phyloP scores from a whole-genome alignment of 139 green algal species.

The Haematococcus lacustris region DNA sequence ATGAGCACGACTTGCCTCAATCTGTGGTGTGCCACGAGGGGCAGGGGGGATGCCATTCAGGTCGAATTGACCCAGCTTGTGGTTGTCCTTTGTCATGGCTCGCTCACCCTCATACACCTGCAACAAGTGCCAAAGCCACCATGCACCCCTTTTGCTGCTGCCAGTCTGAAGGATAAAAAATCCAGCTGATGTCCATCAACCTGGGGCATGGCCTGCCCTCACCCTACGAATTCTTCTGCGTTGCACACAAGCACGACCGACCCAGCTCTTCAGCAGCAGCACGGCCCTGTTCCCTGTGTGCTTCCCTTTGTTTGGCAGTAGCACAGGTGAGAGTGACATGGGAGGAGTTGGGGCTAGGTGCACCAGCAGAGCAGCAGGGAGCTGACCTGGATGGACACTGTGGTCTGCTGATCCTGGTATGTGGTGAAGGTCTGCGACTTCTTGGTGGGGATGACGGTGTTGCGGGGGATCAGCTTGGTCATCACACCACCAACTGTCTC shows the following conservation, averaged over 20 bases:
- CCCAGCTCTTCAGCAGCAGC: no score
- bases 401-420: constrained; percentile 95
- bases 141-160: background rate
- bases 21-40: constrained; percentile 74
- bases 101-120: constrained; percentile 69
- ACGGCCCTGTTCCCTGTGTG: no score
- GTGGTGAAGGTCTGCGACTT: constrained; percentile 98
- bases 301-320: no score
- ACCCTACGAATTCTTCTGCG: no score
- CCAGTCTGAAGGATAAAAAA: background rate
- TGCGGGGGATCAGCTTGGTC: constrained; percentile 90
- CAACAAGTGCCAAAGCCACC: background rate
- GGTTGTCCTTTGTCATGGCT: constrained; percentile 91
- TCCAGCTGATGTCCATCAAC: no score
- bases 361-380: no score
- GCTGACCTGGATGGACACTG: constrained; percentile 80
- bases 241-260: no score
- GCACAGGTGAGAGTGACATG: no score
- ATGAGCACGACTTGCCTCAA: no score
- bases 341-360: no score
- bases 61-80: constrained; percentile 88
- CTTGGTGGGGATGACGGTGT: constrained; percentile 93
- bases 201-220: no score
- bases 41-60: constrained; percentile 85
- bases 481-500: constrained; percentile 89